Percentiles rank a stretch among this genome's conserved stretches.
Conservation (phyloP, 352 stramenopile genomes). For the Globisporangium rhizosaccharum region DNA sequence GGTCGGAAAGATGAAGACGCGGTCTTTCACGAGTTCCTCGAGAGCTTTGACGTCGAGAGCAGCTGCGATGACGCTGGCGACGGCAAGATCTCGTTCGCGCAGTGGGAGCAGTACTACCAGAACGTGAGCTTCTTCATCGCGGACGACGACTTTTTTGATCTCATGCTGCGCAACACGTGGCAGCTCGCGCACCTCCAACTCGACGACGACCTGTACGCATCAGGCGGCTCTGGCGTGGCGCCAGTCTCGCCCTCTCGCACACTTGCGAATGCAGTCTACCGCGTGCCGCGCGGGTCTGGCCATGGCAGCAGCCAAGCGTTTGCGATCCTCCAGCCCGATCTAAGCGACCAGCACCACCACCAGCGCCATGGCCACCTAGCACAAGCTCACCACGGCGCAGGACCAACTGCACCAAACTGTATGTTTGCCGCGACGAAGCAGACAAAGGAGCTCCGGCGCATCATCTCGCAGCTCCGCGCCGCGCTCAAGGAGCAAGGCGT, state of each 20-base stretch:
- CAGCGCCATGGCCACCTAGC: background rate
- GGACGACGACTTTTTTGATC: constrained; percentile 89
- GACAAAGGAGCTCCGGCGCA: constrained; percentile 57
- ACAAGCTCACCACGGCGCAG: background rate
- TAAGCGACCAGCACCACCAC: constrained; percentile 34
- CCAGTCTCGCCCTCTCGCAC: background rate
- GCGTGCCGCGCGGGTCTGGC: constrained; percentile 26
- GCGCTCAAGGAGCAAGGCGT: constrained; percentile 61
- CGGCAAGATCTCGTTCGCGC: constrained; percentile 32
- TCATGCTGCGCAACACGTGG: constrained; percentile 88
- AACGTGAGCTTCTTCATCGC: constrained; percentile 84
- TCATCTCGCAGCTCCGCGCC: constrained; percentile 41
- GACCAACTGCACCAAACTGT: background rate
- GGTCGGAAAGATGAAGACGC: constrained; percentile 45
- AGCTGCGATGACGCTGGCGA: constrained; percentile 1
- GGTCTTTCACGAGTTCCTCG: constrained; percentile 73
- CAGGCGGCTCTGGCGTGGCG: background rate
- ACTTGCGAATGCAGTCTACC: constrained; percentile 4
- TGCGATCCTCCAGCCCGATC: constrained; percentile 57
- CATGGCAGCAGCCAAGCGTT: constrained; percentile 54
- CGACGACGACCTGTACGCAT: background rate
- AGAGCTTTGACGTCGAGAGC: constrained; percentile 66
- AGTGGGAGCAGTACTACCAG: constrained; percentile 86
- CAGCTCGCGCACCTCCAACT: constrained; percentile 25
- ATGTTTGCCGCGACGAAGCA: constrained; percentile 29